Conservation (phyloP, 2,329 filamentous ascomycete species). For the Dactylellina parvicollis region DNA sequence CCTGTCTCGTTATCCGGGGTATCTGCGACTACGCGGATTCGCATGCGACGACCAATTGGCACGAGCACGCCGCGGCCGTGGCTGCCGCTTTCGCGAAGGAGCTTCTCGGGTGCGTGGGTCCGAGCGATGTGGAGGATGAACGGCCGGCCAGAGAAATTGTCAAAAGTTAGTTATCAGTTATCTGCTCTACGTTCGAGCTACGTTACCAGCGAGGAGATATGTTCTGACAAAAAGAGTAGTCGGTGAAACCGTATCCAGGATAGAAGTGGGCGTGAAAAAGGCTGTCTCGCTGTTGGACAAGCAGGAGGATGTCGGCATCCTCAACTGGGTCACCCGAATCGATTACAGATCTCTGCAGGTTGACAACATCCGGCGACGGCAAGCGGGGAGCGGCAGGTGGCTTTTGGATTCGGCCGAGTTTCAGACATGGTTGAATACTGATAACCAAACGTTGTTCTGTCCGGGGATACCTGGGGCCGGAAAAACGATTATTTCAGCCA, state of each 20-base stretch:
- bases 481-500: constrained; percentile 64
- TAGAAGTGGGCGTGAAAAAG: background rate
- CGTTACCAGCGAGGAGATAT: background rate
- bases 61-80: constrained; percentile 9
- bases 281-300: background rate
- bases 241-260: background rate
- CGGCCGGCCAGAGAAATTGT: background rate
- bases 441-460: constrained; percentile 11
- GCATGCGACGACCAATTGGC: constrained; percentile 9
- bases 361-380: constrained; percentile 58
- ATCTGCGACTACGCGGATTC: constrained; percentile 31
- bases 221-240: background rate
- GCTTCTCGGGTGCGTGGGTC: constrained; percentile 6
- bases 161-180: background rate
- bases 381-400: constrained; percentile 64
- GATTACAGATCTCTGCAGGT: background rate
- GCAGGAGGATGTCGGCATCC: constrained; percentile 1
- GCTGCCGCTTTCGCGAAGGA: constrained; percentile 55
- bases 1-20: constrained; percentile 9
- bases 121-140: background rate
- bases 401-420: constrained; percentile 62
- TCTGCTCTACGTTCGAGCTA: background rate
- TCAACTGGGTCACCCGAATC: constrained; percentile 12
- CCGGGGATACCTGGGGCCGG: constrained; percentile 62
- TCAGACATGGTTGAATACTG: constrained; percentile 59